Evolutionary conservation across 345 rosid species (phyloP).

Genomic region (Populus tremula): DNA sequence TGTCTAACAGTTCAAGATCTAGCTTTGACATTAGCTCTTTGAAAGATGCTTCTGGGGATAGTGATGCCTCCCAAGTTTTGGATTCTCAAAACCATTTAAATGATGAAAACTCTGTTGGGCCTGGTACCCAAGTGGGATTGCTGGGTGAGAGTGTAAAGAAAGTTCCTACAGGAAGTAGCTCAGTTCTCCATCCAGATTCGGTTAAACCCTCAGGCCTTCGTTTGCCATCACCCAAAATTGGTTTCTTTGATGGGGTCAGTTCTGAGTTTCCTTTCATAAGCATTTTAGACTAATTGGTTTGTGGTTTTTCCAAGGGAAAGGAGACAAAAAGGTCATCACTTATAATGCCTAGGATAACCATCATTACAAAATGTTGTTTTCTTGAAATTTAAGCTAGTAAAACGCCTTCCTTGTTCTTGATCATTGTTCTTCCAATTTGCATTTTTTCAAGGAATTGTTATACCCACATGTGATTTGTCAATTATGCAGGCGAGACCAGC

Average conservation of each 20-base stretch:
- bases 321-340: not conserved
- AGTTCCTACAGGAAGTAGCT: conserved; percentile 34
- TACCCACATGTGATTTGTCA: conserved; percentile 10
- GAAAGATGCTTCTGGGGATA: conserved; percentile 16
- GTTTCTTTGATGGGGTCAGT: conserved; percentile 95
- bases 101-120: conserved; percentile 32
- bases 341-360: not conserved
- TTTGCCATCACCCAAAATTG: conserved; percentile 91
- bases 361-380: not conserved
- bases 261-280: conserved; percentile 21
- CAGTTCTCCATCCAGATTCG: conserved; percentile 35
- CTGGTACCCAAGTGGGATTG: conserved; percentile 27
- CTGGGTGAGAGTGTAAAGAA: conserved; percentile 29
- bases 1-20: conserved; percentile 39
- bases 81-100: conserved; percentile 29
- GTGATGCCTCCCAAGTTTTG: conserved; percentile 28
- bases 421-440: conserved; percentile 4
- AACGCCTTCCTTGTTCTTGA: not conserved
- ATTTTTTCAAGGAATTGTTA: conserved; percentile 12
- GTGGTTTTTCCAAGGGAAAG: conserved; percentile 4
- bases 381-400: not conserved
- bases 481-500: conserved; percentile 51
- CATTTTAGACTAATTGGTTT: conserved; percentile 1
- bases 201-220: conserved; percentile 80
- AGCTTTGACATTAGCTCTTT: conserved; percentile 41